phyloP scores from a whole-genome alignment of 129 eudicot genomes.

The Flaveria bidentis region DNA sequence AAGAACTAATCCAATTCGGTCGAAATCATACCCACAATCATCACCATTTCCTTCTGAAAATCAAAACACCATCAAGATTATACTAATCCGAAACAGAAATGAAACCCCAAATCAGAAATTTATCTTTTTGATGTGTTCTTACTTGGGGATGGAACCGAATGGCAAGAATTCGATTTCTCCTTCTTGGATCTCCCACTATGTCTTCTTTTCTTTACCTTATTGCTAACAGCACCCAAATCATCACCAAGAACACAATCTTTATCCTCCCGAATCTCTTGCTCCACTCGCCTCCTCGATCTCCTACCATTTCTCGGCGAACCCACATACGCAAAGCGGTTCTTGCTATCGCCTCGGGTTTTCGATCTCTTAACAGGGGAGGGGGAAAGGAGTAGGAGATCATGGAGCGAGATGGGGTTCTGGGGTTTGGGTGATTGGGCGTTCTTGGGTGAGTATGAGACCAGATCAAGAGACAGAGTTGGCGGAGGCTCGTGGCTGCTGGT shows the following conservation, averaged over 20 bases:
- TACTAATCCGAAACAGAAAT: neutral
- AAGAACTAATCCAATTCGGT: conserved; percentile 58
- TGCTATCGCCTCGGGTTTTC: conserved; percentile 53
- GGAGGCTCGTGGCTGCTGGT: conserved; percentile 40
- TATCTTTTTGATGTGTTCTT: conserved; percentile 18
- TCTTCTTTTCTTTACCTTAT: conserved; percentile 65
- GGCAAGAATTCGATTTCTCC: conserved; percentile 44
- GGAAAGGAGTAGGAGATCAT: conserved; percentile 68
- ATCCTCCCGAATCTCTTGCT: conserved; percentile 59
- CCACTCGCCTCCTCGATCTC: conserved; percentile 67
- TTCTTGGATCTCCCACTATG: conserved; percentile 63
- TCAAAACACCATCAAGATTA: conserved; percentile 19
- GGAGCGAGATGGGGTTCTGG: conserved; percentile 47
- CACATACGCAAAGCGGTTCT: conserved; percentile 39
- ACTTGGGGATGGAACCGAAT: conserved; percentile 58
- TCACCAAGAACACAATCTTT: conserved; percentile 49
- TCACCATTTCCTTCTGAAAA: conserved; percentile 47
- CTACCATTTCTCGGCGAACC: conserved; percentile 64
- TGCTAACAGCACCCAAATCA: conserved; percentile 45
- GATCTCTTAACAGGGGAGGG: conserved; percentile 71
- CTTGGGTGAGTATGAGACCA: conserved; percentile 59
- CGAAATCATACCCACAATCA: conserved; percentile 55
- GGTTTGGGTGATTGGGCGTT: conserved; percentile 48
- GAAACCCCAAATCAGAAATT: neutral
- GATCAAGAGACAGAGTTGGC: conserved; percentile 56